A percentile compares a stretch with the other conserved stretches of the same genome.
phyloP scores from a whole-genome alignment of 306 rosid genomes.

The Prunus mume region DNA sequence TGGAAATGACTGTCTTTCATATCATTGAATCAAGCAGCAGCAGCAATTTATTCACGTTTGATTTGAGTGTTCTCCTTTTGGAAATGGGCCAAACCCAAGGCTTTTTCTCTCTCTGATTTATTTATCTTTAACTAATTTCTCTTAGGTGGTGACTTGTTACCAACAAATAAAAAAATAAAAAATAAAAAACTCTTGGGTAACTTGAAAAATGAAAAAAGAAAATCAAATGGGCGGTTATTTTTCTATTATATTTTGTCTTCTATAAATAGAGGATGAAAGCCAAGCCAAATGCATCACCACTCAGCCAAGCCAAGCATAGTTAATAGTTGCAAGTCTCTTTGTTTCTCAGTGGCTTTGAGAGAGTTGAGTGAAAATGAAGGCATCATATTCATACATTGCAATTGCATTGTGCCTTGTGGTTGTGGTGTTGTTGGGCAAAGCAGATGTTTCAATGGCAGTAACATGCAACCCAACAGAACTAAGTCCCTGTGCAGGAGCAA shows the following conservation, averaged over 20 bases:
- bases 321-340: background rate
- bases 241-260: background rate
- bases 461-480: conserved; percentile 84
- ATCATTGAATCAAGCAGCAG: background rate
- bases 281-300: conserved; percentile 35
- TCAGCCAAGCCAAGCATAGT: conserved; percentile 19
- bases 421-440: conserved; percentile 45
- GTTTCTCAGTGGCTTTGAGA: background rate
- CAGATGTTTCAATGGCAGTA: conserved; percentile 56
- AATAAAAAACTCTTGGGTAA: background rate
- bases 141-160: background rate
- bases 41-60: too few relatives aligned
- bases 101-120: background rate
- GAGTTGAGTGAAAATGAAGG: conserved; percentile 58
- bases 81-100: background rate
- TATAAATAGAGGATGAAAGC: conserved; percentile 56
- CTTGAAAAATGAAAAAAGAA: background rate
- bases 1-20: background rate
- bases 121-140: background rate
- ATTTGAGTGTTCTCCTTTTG: too few relatives aligned
- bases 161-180: background rate
- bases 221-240: background rate
- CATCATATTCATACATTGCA: conserved; percentile 38
- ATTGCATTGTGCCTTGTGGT: conserved; percentile 41
- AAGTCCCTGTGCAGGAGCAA: conserved; percentile 87